Base-by-base conservation (phyloP, 176 grass and related monocot species). In the Puya raimondii region DNA sequence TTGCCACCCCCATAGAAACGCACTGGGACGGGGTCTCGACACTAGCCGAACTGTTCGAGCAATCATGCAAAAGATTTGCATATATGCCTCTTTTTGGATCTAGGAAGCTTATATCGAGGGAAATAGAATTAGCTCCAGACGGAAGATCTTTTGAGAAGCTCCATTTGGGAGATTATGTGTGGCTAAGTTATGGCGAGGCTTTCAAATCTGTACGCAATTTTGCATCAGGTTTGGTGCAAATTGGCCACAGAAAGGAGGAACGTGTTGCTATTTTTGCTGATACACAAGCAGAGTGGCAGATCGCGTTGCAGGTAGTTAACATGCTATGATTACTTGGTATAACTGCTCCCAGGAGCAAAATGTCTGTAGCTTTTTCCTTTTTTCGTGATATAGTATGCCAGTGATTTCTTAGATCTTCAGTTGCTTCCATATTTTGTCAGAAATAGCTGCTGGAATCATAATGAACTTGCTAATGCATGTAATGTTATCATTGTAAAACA, bases 61-160 rank as follows among this genome's bases (percentile, higher is more conserved):
- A 82, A 11, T 97, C 94, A 10, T 92, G 94, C 82, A 85, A 83
- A 49, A 77, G 50, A 56, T 92, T 74, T 69, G 68, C 80, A n/a
- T 82, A 70, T 65, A 85, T 80, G 86, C 84, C 89, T 63, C 80
- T 97, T 1, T 69, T 88, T 17, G 94, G 94, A 59, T 83, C 89
- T 25, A 87, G 94, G 69, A 93, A 87, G 71, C 74, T 97, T 66
- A 73, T 97, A 48, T 22, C 84, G 0, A 90, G 86, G 58, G 89
- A 93, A 50, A 75, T 10, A 3, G 80, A 92, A 57, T 74, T 80
- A 11, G 77, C 82, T 9, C 66, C 71, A 3, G 86, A 90, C 12
- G 89, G 89, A 18, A 87, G 84, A 61, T 85, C 86, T 25, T 90
- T 97, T 67, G 94, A 97, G 84, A 97, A 97, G 74, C 75, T 97